Conservation (phyloP, 352 stramenopile species). For the Phytophthora tentaculata region DNA sequence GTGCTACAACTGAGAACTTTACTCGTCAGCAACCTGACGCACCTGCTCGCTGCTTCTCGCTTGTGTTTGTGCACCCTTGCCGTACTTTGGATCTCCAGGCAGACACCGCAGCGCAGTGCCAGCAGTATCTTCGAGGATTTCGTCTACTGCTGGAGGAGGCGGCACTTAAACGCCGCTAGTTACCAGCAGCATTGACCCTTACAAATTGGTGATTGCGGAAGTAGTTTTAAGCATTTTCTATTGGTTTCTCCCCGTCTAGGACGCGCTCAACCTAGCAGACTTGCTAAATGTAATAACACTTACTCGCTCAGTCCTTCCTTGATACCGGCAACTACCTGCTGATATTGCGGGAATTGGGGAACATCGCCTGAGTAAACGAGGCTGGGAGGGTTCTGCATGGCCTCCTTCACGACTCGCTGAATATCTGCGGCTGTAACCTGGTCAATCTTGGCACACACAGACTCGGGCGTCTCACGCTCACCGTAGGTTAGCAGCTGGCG, state of each 20-base stretch:
- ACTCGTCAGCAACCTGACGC: slow-evolving; percentile 41
- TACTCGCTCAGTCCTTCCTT: slow-evolving; percentile 67
- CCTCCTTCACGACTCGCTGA: slow-evolving; percentile 76
- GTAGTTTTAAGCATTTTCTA: neutral
- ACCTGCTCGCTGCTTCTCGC: slow-evolving; percentile 61
- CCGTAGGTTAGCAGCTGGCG: slow-evolving; percentile 98
- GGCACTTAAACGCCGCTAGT: slow-evolving; percentile 38
- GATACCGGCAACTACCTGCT: slow-evolving; percentile 79
- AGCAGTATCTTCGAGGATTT: slow-evolving; percentile 61
- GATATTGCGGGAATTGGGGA: slow-evolving; percentile 80
- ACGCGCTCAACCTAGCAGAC: slow-evolving; percentile 8
- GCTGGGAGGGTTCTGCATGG: slow-evolving; percentile 80
- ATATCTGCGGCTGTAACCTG: slow-evolving; percentile 86
- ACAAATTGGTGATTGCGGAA: no score
- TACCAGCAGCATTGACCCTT: no score
- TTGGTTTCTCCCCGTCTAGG: neutral
- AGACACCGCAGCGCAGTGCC: slow-evolving; percentile 57
- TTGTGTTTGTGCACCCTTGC: slow-evolving; percentile 74
- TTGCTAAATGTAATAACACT: slow-evolving; percentile 16
- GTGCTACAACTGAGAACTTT: slow-evolving; percentile 58
- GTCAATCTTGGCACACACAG: slow-evolving; percentile 90
- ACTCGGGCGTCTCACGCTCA: slow-evolving; percentile 88
- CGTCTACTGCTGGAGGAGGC: slow-evolving; percentile 59
- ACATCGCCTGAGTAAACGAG: slow-evolving; percentile 88
- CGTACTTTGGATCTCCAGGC: slow-evolving; percentile 72